Percentiles rank a stretch among this genome's conserved stretches.
These are phyloP conservation scores for Exophiala sp. DNA, from an alignment of 2,329 filamentous ascomycete genomes.

Conservation along the genomic window DNA sequence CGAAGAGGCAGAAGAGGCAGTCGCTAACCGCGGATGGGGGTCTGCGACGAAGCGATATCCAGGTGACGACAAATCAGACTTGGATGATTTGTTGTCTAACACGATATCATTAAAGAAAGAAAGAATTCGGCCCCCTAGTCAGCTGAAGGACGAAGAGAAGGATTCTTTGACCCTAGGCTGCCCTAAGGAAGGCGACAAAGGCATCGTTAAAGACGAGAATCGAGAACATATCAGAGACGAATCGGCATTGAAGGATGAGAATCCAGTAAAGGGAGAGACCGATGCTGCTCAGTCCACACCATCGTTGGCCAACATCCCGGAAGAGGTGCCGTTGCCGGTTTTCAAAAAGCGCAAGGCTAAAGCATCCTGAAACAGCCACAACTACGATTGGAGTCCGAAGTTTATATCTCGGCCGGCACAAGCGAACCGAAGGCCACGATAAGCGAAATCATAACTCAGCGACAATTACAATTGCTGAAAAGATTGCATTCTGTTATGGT, in stretches of 20 bases:
- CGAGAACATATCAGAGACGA: constrained; percentile 2
- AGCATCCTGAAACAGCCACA: constrained; percentile 33
- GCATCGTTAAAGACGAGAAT: constrained; percentile 8
- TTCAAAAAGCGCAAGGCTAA: constrained; percentile 49
- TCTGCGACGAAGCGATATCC: constrained; percentile 39
- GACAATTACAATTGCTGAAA: constrained; percentile 12
- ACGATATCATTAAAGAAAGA: constrained; percentile 38
- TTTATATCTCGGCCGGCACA: constrained; percentile 16
- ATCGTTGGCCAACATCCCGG: constrained; percentile 19
- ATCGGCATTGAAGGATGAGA: background rate
- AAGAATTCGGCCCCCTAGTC: constrained; percentile 20
- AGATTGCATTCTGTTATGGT: constrained; percentile 12
- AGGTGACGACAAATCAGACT: constrained; percentile 34
- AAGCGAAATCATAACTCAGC: constrained; percentile 21
- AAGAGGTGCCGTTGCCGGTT: constrained; percentile 31
- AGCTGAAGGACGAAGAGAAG: constrained; percentile 6
- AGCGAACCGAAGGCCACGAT: constrained; percentile 21
- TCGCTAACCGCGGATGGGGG: constrained; percentile 41
- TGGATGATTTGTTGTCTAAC: constrained; percentile 41
- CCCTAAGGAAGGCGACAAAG: constrained; percentile 21
- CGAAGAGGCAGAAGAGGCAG: constrained; percentile 35
- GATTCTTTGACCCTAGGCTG: no score
- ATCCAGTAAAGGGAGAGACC: constrained; percentile 31
- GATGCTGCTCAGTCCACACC: constrained; percentile 1
- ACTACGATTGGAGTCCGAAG: background rate